Percentiles rank a stretch among this genome's conserved stretches.
These are phyloP conservation scores for Warburgia ugandensis DNA, from an alignment of 164 flowering plant genomes.

Conservation along the genomic window DNA sequence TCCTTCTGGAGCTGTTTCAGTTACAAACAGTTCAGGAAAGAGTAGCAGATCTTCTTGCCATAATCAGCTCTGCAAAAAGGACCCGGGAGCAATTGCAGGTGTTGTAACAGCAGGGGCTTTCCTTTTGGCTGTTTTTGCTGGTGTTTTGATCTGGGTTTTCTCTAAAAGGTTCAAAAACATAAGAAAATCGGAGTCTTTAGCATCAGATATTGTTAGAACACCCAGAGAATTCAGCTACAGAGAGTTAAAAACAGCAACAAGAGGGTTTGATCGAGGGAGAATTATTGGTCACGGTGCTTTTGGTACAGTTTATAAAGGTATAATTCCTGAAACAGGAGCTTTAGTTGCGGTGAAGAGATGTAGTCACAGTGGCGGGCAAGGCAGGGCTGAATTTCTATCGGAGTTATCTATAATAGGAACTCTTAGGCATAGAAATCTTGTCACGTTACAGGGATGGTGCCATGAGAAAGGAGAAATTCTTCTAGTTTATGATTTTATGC, in stretches of 20 bases:
- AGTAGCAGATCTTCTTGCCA: slow-evolving; percentile 45
- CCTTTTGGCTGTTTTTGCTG: slow-evolving; percentile 50
- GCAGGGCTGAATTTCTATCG: slow-evolving; percentile 72
- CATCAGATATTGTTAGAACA: slow-evolving; percentile 50
- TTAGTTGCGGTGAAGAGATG: slow-evolving; percentile 81
- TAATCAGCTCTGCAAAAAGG: slow-evolving; percentile 46
- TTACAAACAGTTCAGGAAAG: too few species aligned
- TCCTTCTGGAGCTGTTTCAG: slow-evolving; percentile 23
- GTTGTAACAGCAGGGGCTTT: slow-evolving; percentile 78
- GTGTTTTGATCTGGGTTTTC: slow-evolving; percentile 56
- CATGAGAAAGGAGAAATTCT: slow-evolving; percentile 91
- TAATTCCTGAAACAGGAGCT: slow-evolving; percentile 52
- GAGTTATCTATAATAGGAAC: slow-evolving; percentile 87
- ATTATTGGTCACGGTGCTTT: slow-evolving; percentile 87
- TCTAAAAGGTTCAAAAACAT: slow-evolving; percentile 32
- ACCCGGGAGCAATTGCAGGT: slow-evolving; percentile 72
- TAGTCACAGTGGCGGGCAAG: slow-evolving; percentile 60
- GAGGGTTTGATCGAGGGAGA: slow-evolving; percentile 46
- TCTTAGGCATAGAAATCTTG: slow-evolving; percentile 86
- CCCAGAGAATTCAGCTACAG: slow-evolving; percentile 75
- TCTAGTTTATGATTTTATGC: slow-evolving; percentile 81
- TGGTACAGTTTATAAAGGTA: slow-evolving; percentile 84
- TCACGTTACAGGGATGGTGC: slow-evolving; percentile 89
- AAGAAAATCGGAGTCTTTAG: slow-evolving; percentile 35
- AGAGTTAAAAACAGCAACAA: slow-evolving; percentile 68